Evolutionary conservation across 108 stramenopile genomes (phyloP).

Genomic region (Nannochloropsis gaditana): DNA sequence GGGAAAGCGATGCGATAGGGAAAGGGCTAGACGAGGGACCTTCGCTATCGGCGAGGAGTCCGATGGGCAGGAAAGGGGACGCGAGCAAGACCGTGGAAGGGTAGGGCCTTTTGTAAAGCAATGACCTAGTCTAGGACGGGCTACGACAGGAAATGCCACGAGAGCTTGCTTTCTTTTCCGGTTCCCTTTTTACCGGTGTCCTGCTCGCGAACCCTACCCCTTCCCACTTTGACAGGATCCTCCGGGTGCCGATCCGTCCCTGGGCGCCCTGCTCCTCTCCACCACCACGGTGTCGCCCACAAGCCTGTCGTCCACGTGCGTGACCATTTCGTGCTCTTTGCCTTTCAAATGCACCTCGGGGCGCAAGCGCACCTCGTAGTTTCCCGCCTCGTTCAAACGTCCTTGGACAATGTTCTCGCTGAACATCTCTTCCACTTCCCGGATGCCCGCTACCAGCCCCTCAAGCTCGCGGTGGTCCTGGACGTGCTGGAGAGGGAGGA

Average conservation of each 20-base stretch:
- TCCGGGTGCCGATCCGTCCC: not conserved
- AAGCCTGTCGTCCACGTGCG: not conserved
- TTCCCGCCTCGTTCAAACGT: constrained; percentile 29
- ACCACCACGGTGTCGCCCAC: constrained; percentile 8
- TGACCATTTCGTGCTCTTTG: constrained; percentile 13
- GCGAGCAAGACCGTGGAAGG: too few relatives aligned
- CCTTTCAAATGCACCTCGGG: not conserved
- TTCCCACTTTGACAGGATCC: too few relatives aligned
- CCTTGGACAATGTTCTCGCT: constrained; percentile 34
- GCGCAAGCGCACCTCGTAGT: constrained; percentile 19
- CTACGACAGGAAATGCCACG: too few relatives aligned
- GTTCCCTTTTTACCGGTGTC: too few relatives aligned
- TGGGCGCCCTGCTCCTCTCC: not conserved
- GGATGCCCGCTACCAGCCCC: constrained; percentile 31
- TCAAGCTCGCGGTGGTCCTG: not conserved
- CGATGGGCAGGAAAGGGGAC: too few relatives aligned
- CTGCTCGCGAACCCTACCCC: too few relatives aligned
- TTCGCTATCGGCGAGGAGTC: too few relatives aligned
- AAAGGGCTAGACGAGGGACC: too few relatives aligned
- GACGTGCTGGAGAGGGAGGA: not conserved
- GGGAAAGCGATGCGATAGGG: too few relatives aligned
- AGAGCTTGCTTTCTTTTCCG: too few relatives aligned
- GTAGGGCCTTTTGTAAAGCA: too few relatives aligned
- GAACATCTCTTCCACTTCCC: constrained; percentile 33
- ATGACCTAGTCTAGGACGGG: too few relatives aligned